Base-by-base conservation (phyloP, 768 basidiomycete genomes). In the Dentipellis fragilis region DNA sequence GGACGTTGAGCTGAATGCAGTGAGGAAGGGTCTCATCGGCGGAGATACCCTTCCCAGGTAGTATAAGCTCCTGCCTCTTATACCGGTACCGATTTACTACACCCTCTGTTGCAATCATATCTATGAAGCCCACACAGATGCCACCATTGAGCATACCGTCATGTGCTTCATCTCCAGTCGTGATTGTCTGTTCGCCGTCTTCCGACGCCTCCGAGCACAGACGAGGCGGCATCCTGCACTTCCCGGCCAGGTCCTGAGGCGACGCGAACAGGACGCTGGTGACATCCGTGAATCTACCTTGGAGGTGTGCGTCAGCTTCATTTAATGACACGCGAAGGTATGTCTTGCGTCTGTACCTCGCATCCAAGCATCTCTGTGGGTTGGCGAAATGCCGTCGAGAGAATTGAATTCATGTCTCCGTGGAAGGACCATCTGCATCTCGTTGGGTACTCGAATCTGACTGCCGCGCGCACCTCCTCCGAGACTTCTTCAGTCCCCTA, bases 141-240 rank as follows among this genome's bases (percentile, higher is more conserved):
- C 93, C 93, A 11, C 93, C 93, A 8, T 87, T 87, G 0, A 97
- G 72, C 5, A 79, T 71, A 23, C 68, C 54, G 66, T 97, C 92
- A 12, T 96, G 73, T n/a, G 71, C 63, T 1, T 66, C 56, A 65
- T 95, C 90, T 1, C 93, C 93, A 0, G 88, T 88, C 0, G 88
- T 82, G 61, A 88, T 80, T 52, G 68, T 73, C 51, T 78, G 75
- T 23, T 74, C 71, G 12, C 70, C 72, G 39, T 72, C 66, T 3
- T 65, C 54, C 55, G 64, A 57, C 46, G 72, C 63, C 3, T 74
- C 68, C 36, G 71, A 70, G n/a, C 87, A 69, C n/a, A 64, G 62
- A n/a, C 60, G 65, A 10, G 79, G 67, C 23, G 66, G 65, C 19
- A 80, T 71, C 62, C 67, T 78, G 65, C 85, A 83, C 62, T 73